These are phyloP conservation scores for Penicillium sumatraense DNA, from an alignment of 2,329 filamentous ascomycete species.

Conservation along the genomic window DNA sequence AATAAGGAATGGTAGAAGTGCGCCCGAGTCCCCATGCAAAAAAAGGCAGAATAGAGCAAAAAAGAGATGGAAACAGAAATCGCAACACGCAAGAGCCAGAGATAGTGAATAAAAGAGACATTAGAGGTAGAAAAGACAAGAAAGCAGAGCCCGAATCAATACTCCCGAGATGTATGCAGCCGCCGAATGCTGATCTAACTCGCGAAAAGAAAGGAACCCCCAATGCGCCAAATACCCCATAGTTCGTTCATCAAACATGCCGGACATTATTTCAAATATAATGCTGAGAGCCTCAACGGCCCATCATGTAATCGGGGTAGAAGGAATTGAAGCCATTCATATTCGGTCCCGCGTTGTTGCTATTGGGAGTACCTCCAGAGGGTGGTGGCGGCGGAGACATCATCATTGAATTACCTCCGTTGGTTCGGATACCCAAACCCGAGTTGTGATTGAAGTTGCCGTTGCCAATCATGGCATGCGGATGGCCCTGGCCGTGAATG, in stretches of 20 bases:
- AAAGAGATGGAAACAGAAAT: slow-evolving; percentile 21
- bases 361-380: slow-evolving; percentile 33
- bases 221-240: slow-evolving; percentile 47
- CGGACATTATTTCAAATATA: slow-evolving; percentile 43
- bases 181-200: slow-evolving; percentile 49
- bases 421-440: slow-evolving; percentile 44
- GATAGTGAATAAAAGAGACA: slow-evolving; percentile 24
- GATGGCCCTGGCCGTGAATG: slow-evolving; percentile 39
- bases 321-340: slow-evolving; percentile 42
- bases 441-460: slow-evolving; percentile 41
- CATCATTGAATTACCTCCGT: slow-evolving; percentile 36
- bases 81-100: slow-evolving; percentile 28
- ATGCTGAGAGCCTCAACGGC: slow-evolving; percentile 41
- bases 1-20: slow-evolving; percentile 26
- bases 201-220: slow-evolving; percentile 41
- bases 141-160: slow-evolving; percentile 38
- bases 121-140: slow-evolving; percentile 30
- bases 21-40: slow-evolving; percentile 3
- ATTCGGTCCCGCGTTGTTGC: slow-evolving; percentile 33
- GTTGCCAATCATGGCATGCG: slow-evolving; percentile 36
- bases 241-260: slow-evolving; percentile 48
- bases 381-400: slow-evolving; percentile 37
- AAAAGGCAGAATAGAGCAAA: neutral
- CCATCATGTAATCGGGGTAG: slow-evolving; percentile 56
- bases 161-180: slow-evolving; percentile 42